Evolutionary conservation across 805 yeast species (phyloP).

Genomic region (Debaryomyces castellii): DNA sequence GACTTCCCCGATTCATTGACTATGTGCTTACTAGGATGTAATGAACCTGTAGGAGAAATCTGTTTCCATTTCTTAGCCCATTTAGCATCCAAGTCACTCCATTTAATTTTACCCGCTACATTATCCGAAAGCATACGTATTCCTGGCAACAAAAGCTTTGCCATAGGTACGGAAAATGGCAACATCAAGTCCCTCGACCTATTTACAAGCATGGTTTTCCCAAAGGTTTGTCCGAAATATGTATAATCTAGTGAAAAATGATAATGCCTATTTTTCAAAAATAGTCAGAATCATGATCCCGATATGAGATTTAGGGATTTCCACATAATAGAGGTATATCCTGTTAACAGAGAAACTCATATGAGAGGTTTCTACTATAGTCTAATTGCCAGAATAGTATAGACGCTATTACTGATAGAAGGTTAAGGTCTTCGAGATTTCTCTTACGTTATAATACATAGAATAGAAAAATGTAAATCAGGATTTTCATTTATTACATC

Average conservation of each 20-base stretch:
- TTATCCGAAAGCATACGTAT: neutral
- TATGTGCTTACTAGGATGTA: conserved; percentile 35
- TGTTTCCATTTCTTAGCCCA: conserved; percentile 52
- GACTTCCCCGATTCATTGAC: conserved; percentile 10
- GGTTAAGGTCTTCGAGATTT: too few species aligned
- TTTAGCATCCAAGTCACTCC: conserved; percentile 45
- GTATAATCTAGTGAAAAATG: too few species aligned
- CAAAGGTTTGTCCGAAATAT: neutral
- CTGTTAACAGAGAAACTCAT: neutral
- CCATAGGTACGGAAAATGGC: neutral
- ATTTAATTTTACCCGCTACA: conserved; percentile 6
- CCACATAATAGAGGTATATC: too few species aligned
- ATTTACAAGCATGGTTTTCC: neutral
- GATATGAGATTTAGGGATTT: too few species aligned
- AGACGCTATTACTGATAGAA: too few species aligned
- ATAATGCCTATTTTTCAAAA: neutral
- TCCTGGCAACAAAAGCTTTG: neutral
- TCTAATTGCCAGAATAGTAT: too few species aligned
- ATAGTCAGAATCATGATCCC: neutral
- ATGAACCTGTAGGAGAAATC: conserved; percentile 26
- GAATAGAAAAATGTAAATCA: too few species aligned
- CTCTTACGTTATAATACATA: too few species aligned
- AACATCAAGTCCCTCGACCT: neutral
- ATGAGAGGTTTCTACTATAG: too few species aligned
- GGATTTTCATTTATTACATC: too few species aligned